Evolutionary conservation across 345 rosid species (phyloP), one percentile per base, ranked within the genome.

Genomic region (Euphorbia peplus): DNA sequence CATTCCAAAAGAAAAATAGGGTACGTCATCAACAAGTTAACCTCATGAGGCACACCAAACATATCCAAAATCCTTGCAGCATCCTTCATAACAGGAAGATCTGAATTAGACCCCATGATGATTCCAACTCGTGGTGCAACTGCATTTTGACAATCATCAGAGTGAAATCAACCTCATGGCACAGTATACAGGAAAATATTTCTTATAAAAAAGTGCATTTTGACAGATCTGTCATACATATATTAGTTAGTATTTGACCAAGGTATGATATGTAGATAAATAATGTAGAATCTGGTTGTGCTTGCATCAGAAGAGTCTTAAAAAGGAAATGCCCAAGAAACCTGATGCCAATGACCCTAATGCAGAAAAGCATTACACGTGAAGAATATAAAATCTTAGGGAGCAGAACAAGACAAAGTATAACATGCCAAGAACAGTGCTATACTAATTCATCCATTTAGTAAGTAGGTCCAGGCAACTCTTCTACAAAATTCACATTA

Each of bases 71-170:
- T 76, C 73, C 66, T 83, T 16, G 92, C 92, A 58, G 97, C 98
- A 68, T 95, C 98, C 77, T 95, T 95, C 97, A 95, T 91, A 15
- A 90, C 87, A 58, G 97, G 92, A 83, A 95, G 98, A 81, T 92
- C 97, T 37, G 98, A 87, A 78, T 95, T 97, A 22, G 97, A 95
- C 69, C 98, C 98, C 98, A 90, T 92, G 30, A 95, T 85, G 72
- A 95, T 92, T 75, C 96, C 92, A 65, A 95, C 93, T 70, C 87
- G 87, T 14, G 85, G 91, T 22, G 77, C 51, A 56, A 62, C 97
- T 90, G 83, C 85, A 80, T 29, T 78, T 44, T 64, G 64, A 70
- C 28, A 75, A 79, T 28, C 55, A 32, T 24, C 9, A 39, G 69
- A 55, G 51, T 18, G 26, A 69, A 51, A 55, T 68, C 37, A 47